Percentiles rank a stretch among this genome's conserved stretches.
Evolutionary conservation across 345 rosid species (phyloP).

Genomic region (Euphorbia peplus): DNA sequence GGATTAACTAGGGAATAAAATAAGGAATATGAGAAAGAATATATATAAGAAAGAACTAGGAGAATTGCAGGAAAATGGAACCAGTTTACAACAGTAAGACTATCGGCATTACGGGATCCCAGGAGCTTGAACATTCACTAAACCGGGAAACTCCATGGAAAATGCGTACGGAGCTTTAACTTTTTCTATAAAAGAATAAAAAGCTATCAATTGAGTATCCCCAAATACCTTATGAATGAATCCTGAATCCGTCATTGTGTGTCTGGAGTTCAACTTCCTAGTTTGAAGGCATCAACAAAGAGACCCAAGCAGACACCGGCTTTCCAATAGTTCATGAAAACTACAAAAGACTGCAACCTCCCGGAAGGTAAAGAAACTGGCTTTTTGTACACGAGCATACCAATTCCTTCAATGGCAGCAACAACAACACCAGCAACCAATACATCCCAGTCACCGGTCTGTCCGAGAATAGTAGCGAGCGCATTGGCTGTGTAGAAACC

Average conservation of each 20-base stretch:
- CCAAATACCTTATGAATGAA: too few species aligned
- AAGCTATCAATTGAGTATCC: too few species aligned
- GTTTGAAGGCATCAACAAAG: conserved; percentile 95
- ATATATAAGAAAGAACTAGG: background rate
- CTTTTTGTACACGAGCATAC: conserved; percentile 81
- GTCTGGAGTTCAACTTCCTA: conserved; percentile 77
- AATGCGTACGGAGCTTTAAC: too few species aligned
- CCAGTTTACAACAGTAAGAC: background rate
- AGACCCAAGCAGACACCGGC: conserved; percentile 96
- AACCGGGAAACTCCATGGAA: too few species aligned
- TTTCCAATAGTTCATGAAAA: conserved; percentile 88
- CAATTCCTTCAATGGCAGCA: conserved; percentile 93
- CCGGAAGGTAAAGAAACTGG: conserved; percentile 43
- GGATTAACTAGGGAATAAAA: too few species aligned
- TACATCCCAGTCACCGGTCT: conserved; percentile 98
- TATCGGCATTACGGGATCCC: too few species aligned
- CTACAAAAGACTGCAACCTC: conserved; percentile 70
- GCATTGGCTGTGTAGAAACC: conserved; percentile 99
- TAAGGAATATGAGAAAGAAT: too few species aligned
- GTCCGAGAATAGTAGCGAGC: conserved; percentile 92
- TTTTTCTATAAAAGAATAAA: too few species aligned
- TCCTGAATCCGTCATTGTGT: too few species aligned
- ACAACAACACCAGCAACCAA: conserved; percentile 91
- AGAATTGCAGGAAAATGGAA: background rate
- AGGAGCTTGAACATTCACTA: too few species aligned